phyloP scores from a whole-genome alignment of 495 filamentous ascomycete species.

The Halenospora varia region DNA sequence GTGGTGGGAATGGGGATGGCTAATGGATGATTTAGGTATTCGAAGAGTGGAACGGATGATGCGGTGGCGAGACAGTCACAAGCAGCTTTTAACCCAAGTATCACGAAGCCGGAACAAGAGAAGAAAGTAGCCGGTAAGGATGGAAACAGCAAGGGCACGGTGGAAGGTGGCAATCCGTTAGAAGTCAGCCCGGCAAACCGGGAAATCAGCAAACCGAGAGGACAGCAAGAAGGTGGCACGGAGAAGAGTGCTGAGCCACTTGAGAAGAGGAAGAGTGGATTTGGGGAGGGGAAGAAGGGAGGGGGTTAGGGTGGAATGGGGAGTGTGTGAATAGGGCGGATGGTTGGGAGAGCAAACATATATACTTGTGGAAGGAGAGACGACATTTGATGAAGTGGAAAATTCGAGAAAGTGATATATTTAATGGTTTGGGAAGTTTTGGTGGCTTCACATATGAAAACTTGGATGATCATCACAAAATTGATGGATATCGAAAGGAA shows the following conservation, averaged over 20 bases:
- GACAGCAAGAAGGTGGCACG: constrained; percentile 42
- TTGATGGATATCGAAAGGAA: too few relatives aligned
- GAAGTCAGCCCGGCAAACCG: constrained; percentile 58
- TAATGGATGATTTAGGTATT: too few relatives aligned
- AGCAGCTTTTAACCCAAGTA: constrained; percentile 55
- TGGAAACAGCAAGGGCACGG: constrained; percentile 27
- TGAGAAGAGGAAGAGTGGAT: constrained; percentile 25
- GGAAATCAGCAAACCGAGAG: constrained; percentile 48
- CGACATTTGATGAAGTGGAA: too few relatives aligned
- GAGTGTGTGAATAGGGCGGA: constrained; percentile 29
- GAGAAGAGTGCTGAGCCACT: constrained; percentile 31
- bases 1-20: too few relatives aligned
- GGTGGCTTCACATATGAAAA: too few relatives aligned
- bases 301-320: constrained; percentile 44
- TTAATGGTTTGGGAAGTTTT: too few relatives aligned
- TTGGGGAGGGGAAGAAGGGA: constrained; percentile 39
- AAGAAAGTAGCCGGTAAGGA: constrained; percentile 24
- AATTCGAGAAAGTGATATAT: too few relatives aligned
- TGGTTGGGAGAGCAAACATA: constrained; percentile 9
- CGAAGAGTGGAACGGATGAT: constrained; percentile 56
- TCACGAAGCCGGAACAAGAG: constrained; percentile 53
- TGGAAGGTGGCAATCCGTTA: constrained; percentile 39
- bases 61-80: constrained; percentile 41
- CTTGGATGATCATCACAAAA: too few relatives aligned
- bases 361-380: too few relatives aligned